These are phyloP conservation scores for Candida corydali DNA, from an alignment of 805 yeast genomes.

Conservation along the genomic window DNA sequence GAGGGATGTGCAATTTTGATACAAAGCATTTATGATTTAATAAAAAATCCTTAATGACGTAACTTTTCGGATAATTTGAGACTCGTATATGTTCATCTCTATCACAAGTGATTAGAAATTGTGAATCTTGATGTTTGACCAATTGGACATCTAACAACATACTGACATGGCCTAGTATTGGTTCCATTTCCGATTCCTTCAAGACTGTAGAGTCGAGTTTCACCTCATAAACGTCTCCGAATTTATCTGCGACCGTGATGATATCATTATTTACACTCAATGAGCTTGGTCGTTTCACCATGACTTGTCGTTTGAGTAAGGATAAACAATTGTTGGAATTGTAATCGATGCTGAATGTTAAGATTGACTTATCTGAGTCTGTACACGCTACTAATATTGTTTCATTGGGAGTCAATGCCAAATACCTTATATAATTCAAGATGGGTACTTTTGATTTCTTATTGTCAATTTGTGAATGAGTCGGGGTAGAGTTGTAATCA, in stretches of 20 bases:
- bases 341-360: slow-evolving; percentile 49
- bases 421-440: slow-evolving; percentile 63
- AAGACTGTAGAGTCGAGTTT: slow-evolving; percentile 36
- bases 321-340: slow-evolving; percentile 38
- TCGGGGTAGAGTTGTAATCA: slow-evolving; percentile 30
- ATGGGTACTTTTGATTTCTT: slow-evolving; percentile 40
- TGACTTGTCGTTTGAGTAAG: slow-evolving; percentile 64
- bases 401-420: slow-evolving; percentile 50
- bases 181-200: slow-evolving; percentile 46
- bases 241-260: slow-evolving; percentile 83
- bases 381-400: slow-evolving; percentile 61
- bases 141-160: slow-evolving; percentile 80
- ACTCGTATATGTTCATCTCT: slow-evolving; percentile 95
- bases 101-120: slow-evolving; percentile 73
- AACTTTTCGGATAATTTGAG: slow-evolving; percentile 74
- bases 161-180: slow-evolving; percentile 92
- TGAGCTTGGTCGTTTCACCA: slow-evolving; percentile 92
- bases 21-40: slow-evolving; percentile 87
- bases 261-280: slow-evolving; percentile 48
- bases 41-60: slow-evolving; percentile 73
- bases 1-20: slow-evolving; percentile 57
- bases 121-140: slow-evolving; percentile 34
- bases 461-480: slow-evolving; percentile 39
- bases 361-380: slow-evolving; percentile 78
- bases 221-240: slow-evolving; percentile 86